phyloP scores from a whole-genome alignment of 306 rosid species.

The Prunus campanulata region DNA sequence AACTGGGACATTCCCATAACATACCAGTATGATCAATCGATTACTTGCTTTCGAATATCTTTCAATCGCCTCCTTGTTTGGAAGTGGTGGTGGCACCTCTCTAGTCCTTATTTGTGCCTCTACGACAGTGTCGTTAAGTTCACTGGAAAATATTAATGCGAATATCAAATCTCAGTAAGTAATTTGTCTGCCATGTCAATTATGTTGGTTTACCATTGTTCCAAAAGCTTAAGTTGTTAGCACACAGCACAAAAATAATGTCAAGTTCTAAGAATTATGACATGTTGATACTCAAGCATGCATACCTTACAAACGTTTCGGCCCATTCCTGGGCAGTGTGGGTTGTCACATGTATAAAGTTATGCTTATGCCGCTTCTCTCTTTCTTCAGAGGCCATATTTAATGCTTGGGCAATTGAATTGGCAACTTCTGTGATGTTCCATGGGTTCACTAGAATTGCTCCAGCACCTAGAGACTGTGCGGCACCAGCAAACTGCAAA shows the following conservation, averaged over 20 bases:
- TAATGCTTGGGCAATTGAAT: constrained; percentile 70
- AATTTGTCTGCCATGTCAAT: neutral
- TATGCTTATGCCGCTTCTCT: constrained; percentile 81
- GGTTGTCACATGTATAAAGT: constrained; percentile 66
- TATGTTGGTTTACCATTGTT: neutral
- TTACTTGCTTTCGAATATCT: constrained; percentile 58
- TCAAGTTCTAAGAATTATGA: neutral
- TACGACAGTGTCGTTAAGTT: constrained; percentile 81
- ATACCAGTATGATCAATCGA: constrained; percentile 87
- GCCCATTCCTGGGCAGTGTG: constrained; percentile 99
- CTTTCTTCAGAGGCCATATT: constrained; percentile 68
- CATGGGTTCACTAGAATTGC: constrained; percentile 93
- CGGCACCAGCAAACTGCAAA: constrained; percentile 97
- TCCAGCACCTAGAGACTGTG: constrained; percentile 97
- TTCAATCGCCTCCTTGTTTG: constrained; percentile 49
- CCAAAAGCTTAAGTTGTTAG: neutral
- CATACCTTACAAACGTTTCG: constrained; percentile 88
- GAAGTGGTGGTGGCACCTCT: constrained; percentile 60
- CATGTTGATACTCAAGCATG: neutral
- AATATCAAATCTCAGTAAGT: constrained; percentile 23
- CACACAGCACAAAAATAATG: neutral
- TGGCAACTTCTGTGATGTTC: constrained; percentile 88
- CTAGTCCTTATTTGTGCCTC: constrained; percentile 48
- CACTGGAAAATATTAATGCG: constrained; percentile 48
- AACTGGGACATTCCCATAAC: constrained; percentile 19